Conservation (phyloP, 2,329 filamentous ascomycete genomes). For the Aquanectria penicillioides region DNA sequence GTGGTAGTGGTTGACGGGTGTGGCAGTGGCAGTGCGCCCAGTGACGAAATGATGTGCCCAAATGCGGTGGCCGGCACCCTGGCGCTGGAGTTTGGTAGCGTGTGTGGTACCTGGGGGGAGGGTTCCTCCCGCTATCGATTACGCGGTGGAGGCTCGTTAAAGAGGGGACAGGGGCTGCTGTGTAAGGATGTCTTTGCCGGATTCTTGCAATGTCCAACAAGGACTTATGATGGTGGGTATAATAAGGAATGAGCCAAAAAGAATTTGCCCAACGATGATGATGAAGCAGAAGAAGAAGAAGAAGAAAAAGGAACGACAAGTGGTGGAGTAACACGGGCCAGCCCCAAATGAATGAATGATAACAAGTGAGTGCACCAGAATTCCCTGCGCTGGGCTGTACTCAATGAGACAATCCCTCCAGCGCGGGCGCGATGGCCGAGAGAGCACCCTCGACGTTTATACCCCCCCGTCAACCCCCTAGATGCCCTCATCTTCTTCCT, state of each 20-base stretch:
- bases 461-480: slow-evolving; percentile 3
- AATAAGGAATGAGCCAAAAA: neutral
- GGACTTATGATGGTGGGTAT: neutral
- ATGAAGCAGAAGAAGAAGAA: neutral
- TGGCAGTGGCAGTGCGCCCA: neutral
- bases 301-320: slow-evolving; percentile 2
- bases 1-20: slow-evolving; percentile 12
- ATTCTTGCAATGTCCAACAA: neutral
- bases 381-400: too few species aligned
- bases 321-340: neutral
- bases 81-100: neutral
- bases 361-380: neutral
- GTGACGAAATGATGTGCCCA: slow-evolving; percentile 6
- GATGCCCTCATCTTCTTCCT: slow-evolving; percentile 14
- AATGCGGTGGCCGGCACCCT: slow-evolving; percentile 9
- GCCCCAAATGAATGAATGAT: neutral
- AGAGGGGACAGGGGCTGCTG: slow-evolving; percentile 1
- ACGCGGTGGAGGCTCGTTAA: neutral
- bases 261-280: neutral
- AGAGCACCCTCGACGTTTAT: slow-evolving; percentile 11
- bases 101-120: slow-evolving; percentile 10
- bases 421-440: neutral
- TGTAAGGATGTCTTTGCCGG: neutral
- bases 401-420: too few species aligned
- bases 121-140: slow-evolving; percentile 21